A percentile compares a stretch with the other conserved stretches of the same genome.
Conservation (phyloP, 2,329 filamentous ascomycete genomes). For the Teratosphaeria pseudoeucalypti region DNA sequence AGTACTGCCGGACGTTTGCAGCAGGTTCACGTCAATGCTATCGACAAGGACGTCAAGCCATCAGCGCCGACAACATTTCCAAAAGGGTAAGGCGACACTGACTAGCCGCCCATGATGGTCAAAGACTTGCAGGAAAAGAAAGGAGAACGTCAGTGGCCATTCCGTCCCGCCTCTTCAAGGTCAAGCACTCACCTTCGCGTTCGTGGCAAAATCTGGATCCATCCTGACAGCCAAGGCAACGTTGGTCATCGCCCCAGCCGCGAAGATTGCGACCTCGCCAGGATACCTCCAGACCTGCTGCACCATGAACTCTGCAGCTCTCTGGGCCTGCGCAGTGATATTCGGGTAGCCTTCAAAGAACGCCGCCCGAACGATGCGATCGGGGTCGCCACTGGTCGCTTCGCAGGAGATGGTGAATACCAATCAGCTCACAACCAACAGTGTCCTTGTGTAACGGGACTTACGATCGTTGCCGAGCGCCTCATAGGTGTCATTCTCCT, state of each 20-base stretch:
- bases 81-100: not conserved
- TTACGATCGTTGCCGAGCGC: constrained; percentile 36
- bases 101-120: constrained; percentile 42
- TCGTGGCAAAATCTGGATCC: constrained; percentile 37
- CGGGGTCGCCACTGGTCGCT: constrained; percentile 30
- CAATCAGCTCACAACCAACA: not conserved
- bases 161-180: too few species aligned
- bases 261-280: constrained; percentile 39
- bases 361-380: constrained; percentile 30
- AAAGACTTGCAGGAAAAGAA: not conserved
- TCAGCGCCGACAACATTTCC: not conserved
- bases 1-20: constrained; percentile 19
- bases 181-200: constrained; percentile 34
- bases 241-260: constrained; percentile 40
- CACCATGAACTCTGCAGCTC: constrained; percentile 39
- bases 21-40: constrained; percentile 30
- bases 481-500: constrained; percentile 35
- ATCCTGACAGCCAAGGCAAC: constrained; percentile 38
- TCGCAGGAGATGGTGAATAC: too few species aligned
- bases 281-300: constrained; percentile 38
- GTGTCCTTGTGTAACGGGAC: not conserved
- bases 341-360: constrained; percentile 40
- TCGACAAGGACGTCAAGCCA: not conserved
- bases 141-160: not conserved
- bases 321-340: constrained; percentile 29